Evolutionary conservation across 176 grass and related monocot species (phyloP).

Genomic region (Panicum miliaceum): DNA sequence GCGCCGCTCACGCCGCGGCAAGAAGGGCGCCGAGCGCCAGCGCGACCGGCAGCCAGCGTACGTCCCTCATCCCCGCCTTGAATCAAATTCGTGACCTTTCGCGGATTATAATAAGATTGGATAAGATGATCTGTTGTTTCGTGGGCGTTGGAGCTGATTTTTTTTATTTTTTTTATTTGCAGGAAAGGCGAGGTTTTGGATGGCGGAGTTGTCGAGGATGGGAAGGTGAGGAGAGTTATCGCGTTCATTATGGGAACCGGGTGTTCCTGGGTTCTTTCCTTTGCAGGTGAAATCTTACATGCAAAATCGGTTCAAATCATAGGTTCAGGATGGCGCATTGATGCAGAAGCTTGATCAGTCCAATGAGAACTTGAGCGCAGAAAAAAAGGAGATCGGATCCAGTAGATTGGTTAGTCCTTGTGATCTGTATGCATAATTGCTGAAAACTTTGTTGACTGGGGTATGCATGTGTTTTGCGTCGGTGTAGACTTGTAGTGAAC

Average conservation of each 20-base stretch:
- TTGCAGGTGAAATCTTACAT: neutral
- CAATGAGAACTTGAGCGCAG: neutral
- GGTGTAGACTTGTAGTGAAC: neutral
- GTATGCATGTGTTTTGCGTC: neutral
- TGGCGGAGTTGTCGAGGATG: conserved; percentile 35
- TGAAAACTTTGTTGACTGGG: neutral
- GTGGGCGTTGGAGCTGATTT: neutral
- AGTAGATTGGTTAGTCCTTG: conserved; percentile 19
- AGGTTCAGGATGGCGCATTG: neutral
- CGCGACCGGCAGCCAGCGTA: conserved; percentile 2
- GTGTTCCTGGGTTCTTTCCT: neutral
- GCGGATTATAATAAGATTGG: neutral
- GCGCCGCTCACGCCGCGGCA: conserved; percentile 9
- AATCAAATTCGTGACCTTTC: neutral
- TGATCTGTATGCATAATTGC: neutral
- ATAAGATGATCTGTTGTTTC: neutral
- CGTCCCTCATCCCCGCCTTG: neutral
- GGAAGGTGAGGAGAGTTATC: conserved; percentile 26
- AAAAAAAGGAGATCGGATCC: neutral
- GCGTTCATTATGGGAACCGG: neutral
- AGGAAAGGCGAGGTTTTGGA: conserved; percentile 19
- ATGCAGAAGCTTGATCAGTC: neutral
- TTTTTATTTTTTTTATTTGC: conserved; percentile 13
- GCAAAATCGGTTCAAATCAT: neutral
- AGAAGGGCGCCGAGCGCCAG: neutral